Percentiles rank a stretch among this genome's conserved stretches.
Evolutionary conservation across 2,329 filamentous ascomycete genomes (phyloP).

Genomic region (Cladophialophora bantiana): DNA sequence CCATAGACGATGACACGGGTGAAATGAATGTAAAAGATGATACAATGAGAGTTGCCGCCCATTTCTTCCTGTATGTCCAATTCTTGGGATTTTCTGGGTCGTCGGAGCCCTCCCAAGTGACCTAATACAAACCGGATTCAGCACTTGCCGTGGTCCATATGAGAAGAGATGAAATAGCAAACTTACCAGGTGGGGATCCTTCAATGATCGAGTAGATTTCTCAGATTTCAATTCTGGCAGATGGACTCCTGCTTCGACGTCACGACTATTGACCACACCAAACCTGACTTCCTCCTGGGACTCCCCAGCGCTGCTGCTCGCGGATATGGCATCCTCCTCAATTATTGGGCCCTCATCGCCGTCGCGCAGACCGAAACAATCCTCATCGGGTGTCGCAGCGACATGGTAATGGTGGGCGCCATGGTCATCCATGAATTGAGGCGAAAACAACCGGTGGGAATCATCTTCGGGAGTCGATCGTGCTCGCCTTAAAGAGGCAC

Average conservation of each 20-base stretch:
- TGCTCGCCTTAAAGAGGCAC: slow-evolving; percentile 31
- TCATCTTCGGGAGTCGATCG: slow-evolving; percentile 32
- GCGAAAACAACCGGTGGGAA: slow-evolving; percentile 31
- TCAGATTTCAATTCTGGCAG: slow-evolving; percentile 25
- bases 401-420: slow-evolving; percentile 34
- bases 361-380: slow-evolving; percentile 1
- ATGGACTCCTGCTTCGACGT: slow-evolving; percentile 29
- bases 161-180: neutral
- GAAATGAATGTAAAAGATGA: slow-evolving; percentile 68
- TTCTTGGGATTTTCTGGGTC: slow-evolving; percentile 59
- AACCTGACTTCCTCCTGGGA: slow-evolving; percentile 34
- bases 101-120: slow-evolving; percentile 61
- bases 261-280: slow-evolving; percentile 27
- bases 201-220: slow-evolving; percentile 38
- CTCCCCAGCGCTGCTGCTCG: slow-evolving; percentile 21
- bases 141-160: neutral
- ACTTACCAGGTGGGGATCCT: slow-evolving; percentile 42
- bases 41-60: slow-evolving; percentile 62
- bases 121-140: slow-evolving; percentile 39
- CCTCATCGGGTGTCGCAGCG: slow-evolving; percentile 26
- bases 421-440: slow-evolving; percentile 38
- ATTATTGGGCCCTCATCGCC: neutral
- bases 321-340: slow-evolving; percentile 10
- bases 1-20: slow-evolving; percentile 69
- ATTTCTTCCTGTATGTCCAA: slow-evolving; percentile 64